phyloP scores from a whole-genome alignment of 805 yeast genomes.

The Pichia ethanolica region DNA sequence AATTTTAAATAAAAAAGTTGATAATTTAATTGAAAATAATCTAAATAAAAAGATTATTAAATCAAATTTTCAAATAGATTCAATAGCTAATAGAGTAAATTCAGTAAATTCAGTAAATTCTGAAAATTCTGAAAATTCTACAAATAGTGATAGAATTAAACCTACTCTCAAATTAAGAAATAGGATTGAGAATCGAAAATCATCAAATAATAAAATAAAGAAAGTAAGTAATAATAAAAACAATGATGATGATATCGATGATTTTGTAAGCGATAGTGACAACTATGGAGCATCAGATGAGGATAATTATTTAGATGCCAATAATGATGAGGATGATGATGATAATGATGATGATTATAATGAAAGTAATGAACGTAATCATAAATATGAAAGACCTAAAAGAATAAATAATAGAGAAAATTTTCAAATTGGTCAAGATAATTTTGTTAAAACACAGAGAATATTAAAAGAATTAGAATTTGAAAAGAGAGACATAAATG shows the following conservation, averaged over 20 bases:
- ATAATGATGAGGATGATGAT: not conserved
- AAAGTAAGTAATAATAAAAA: not conserved
- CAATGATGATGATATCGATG: not conserved
- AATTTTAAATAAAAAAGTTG: not conserved
- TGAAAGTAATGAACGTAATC: not conserved
- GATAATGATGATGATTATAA: not conserved
- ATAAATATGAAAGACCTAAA: not conserved
- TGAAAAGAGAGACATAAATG: constrained; percentile 11
- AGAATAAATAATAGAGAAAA: not conserved
- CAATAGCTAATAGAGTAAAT: no score
- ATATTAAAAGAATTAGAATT: constrained; percentile 12
- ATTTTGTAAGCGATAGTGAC: not conserved
- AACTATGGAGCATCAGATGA: not conserved
- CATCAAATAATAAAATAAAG: not conserved
- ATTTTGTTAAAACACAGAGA: constrained; percentile 3
- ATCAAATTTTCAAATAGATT: no score
- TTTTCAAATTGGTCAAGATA: not conserved
- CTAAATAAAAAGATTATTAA: no score
- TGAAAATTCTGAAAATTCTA: not conserved
- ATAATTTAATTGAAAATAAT: not conserved
- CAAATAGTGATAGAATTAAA: not conserved
- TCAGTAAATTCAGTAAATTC: no score
- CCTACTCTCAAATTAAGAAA: not conserved
- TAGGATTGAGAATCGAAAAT: not conserved
- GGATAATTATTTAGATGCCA: not conserved